A percentile compares a stretch with the other conserved stretches of the same genome.
Evolutionary conservation across 1,284 basidiomycete genomes (phyloP).

Genomic region (Melanopsichium pennsylvanicum): DNA sequence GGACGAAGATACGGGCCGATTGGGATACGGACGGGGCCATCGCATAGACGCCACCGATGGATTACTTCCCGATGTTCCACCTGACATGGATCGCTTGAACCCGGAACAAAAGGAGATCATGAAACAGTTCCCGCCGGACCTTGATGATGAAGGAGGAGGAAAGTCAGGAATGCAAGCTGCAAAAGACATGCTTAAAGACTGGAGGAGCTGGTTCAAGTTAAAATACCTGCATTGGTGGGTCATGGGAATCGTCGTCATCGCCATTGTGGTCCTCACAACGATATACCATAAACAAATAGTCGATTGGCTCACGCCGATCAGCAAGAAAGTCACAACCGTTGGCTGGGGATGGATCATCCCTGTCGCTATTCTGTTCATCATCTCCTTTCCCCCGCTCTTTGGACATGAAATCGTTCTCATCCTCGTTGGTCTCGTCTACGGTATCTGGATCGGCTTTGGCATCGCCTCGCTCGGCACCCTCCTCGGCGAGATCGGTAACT

Average conservation of each 20-base stretch:
- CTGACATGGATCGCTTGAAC: slow-evolving; percentile 43
- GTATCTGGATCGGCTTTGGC: slow-evolving; percentile 62
- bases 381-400: slow-evolving; percentile 70
- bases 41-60: slow-evolving; percentile 33
- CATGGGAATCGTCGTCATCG: slow-evolving; percentile 64
- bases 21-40: slow-evolving; percentile 21
- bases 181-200: slow-evolving; percentile 36
- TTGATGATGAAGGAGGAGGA: slow-evolving; percentile 50
- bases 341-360: slow-evolving; percentile 80
- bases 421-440: slow-evolving; percentile 75
- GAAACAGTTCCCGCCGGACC: slow-evolving; percentile 55
- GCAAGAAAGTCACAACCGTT: slow-evolving; percentile 72
- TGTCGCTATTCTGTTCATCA: slow-evolving; percentile 78
- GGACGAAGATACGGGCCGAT: slow-evolving; percentile 13
- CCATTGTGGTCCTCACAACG: slow-evolving; percentile 72
- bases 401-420: slow-evolving; percentile 80
- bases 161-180: slow-evolving; percentile 33
- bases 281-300: slow-evolving; percentile 77
- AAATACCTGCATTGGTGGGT: slow-evolving; percentile 68
- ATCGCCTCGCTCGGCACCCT: slow-evolving; percentile 55
- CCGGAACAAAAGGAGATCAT: slow-evolving; percentile 51
- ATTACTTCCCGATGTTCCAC: slow-evolving; percentile 34
- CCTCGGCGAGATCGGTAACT: slow-evolving; percentile 60
- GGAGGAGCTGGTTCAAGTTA: slow-evolving; percentile 48
- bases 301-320: slow-evolving; percentile 73